Percentiles rank a stretch among this genome's conserved stretches.
Conservation (phyloP, 2,329 filamentous ascomycete genomes). For the Ophiostoma perfectum region DNA sequence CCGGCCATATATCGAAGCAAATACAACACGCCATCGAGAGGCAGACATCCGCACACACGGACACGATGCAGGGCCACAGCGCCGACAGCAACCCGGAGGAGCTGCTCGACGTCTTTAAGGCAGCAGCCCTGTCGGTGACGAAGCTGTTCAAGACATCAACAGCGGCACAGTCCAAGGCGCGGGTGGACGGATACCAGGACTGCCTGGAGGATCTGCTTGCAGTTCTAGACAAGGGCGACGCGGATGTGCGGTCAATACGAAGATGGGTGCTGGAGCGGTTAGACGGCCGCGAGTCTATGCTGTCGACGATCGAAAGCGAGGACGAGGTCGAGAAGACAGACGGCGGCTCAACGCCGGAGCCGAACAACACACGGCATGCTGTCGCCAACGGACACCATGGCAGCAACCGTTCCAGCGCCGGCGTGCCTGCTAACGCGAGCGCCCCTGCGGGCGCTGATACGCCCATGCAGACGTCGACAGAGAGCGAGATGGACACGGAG, state of each 20-base stretch:
- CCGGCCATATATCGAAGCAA: background rate
- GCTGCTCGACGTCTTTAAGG: conserved; percentile 84
- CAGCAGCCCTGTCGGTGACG: conserved; percentile 87
- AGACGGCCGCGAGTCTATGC: conserved; percentile 54
- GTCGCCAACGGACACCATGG: too few species aligned
- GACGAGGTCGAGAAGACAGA: conserved; percentile 64
- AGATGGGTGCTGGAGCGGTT: conserved; percentile 64
- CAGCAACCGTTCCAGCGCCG: background rate
- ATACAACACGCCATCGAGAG: background rate
- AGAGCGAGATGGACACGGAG: conserved; percentile 25
- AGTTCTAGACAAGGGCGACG: conserved; percentile 77
- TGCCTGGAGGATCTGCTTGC: conserved; percentile 83
- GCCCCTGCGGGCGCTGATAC: background rate
- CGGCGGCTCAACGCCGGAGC: conserved; percentile 52
- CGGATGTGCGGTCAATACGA: conserved; percentile 62
- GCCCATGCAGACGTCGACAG: conserved; percentile 1
- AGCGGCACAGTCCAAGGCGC: conserved; percentile 67
- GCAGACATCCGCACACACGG: background rate
- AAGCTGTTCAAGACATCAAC: conserved; percentile 93
- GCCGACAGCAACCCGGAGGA: conserved; percentile 44
- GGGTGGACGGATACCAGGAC: conserved; percentile 83
- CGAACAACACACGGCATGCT: conserved; percentile 28
- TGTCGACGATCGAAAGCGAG: conserved; percentile 43
- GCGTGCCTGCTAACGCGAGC: background rate
- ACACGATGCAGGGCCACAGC: conserved; percentile 16